phyloP scores from a whole-genome alignment of 148 eudicot species.

The Rhododendron vialii region DNA sequence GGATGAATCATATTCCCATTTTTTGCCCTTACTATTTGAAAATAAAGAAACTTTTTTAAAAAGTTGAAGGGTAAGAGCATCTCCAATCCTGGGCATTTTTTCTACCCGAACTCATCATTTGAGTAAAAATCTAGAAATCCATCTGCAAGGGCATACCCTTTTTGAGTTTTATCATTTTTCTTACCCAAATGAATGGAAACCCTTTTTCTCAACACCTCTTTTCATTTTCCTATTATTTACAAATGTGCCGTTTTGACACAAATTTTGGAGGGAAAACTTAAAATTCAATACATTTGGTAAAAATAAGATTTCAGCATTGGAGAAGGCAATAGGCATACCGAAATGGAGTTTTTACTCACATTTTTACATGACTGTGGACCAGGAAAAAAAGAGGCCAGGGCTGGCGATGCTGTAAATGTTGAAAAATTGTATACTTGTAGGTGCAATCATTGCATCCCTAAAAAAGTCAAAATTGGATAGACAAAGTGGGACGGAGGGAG shows the following conservation, averaged over 20 bases:
- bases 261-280: not conserved
- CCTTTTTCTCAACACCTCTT: not conserved
- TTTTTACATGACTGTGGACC: not conserved
- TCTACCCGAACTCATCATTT: not conserved
- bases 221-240: not conserved
- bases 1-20: not conserved
- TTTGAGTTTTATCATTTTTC: not conserved
- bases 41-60: too few relatives aligned
- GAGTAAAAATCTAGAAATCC: not conserved
- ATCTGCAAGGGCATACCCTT: not conserved
- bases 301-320: not conserved
- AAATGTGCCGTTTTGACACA: not conserved
- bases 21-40: not conserved
- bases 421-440: not conserved
- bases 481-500: not conserved
- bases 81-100: not conserved
- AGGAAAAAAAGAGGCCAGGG: not conserved
- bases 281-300: not conserved
- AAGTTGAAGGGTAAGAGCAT: not conserved
- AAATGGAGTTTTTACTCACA: not conserved
- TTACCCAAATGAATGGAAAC: not conserved
- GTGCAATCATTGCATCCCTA: not conserved
- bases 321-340: not conserved
- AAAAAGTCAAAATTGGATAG: not conserved
- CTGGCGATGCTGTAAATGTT: not conserved